Base-by-base conservation (phyloP, 73 alveolate genomes). In the Blepharisma stoltei region DNA sequence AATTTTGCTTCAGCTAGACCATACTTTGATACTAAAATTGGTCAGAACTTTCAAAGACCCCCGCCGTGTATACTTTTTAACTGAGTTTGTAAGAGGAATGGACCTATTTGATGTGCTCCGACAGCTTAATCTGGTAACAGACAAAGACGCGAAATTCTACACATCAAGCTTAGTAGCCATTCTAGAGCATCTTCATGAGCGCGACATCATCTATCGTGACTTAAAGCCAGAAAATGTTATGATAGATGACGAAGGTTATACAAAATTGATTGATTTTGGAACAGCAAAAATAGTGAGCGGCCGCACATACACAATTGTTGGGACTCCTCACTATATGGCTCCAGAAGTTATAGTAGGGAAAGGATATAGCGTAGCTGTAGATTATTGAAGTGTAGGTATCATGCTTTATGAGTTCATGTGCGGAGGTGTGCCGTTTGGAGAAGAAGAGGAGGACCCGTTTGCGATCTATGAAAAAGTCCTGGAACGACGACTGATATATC, bases 281-380 rank as follows among this genome's bases (percentile, higher is more conserved):
- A 78, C 85, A 7, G 85, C 85, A 5, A 78, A 78, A 50, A 1
- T 14, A 41, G 54, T 78, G 38, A 79, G 70, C 49, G 71, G 70
- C 70, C 52, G 47, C 50, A 65, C 85, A 45, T 68, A 78, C 41
- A 78, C 85, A 11, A 78, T 76, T 32, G 21, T 78, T 50, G 85
- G 85, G 11, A 78, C 85, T 2, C 85, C 85, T 14, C 85, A 78
- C 55, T 78, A 78, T 65, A 78, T 78, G 85, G 85, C 85, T 7
- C 85, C 85, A 5, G 85, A 78, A 55, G 67, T 78, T 71, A 78
- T 78, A 38, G 38, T 78, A 65, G 85, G 85, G 4, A 20, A 60
- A 37, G 85, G 85, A 38, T 78, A 78, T 78, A 54, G 78, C 54
- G 67, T 78, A 37, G 78, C 67, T 44, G 85, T 78, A 52, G 85